Evolutionary conservation across 306 rosid genomes (phyloP).

Genomic region (Cicer judaicum): DNA sequence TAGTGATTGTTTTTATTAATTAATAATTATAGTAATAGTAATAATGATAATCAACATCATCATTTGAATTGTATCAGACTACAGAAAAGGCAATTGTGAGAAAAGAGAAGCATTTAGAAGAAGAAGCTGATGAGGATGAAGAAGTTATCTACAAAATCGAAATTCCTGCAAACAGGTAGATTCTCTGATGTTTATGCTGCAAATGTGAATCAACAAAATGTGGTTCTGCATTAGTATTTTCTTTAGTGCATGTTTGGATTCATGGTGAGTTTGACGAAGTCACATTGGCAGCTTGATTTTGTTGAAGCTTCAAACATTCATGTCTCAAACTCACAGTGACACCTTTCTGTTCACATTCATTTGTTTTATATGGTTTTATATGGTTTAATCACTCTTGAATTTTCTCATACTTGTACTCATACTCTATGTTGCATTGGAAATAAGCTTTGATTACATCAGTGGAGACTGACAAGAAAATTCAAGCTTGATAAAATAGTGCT

Average conservation of each 20-base stretch:
- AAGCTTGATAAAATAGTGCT: background rate
- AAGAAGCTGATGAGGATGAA: constrained; percentile 50
- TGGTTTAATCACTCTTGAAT: background rate
- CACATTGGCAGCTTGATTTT: no score
- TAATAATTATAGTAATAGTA: background rate
- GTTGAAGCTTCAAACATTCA: no score
- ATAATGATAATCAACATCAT: background rate
- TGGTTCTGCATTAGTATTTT: background rate
- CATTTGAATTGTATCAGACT: constrained; percentile 53
- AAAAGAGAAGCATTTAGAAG: constrained; percentile 82
- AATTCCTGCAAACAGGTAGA: constrained; percentile 86
- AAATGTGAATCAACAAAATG: background rate
- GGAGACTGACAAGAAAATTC: constrained; percentile 9
- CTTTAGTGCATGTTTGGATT: no score
- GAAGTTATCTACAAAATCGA: constrained; percentile 68
- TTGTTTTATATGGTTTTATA: background rate
- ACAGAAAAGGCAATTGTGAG: constrained; percentile 87
- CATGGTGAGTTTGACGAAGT: no score
- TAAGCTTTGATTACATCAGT: background rate
- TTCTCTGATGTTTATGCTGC: background rate
- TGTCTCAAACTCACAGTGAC: no score
- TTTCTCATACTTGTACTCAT: background rate
- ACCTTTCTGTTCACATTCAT: background rate
- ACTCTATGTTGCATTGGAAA: background rate
- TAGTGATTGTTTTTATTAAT: background rate